Percentiles rank a stretch among this genome's conserved stretches.
These are phyloP conservation scores for Coemansia sp. DNA, from an alignment of 192 early-diverging fungal genomes.

Conservation along the genomic window DNA sequence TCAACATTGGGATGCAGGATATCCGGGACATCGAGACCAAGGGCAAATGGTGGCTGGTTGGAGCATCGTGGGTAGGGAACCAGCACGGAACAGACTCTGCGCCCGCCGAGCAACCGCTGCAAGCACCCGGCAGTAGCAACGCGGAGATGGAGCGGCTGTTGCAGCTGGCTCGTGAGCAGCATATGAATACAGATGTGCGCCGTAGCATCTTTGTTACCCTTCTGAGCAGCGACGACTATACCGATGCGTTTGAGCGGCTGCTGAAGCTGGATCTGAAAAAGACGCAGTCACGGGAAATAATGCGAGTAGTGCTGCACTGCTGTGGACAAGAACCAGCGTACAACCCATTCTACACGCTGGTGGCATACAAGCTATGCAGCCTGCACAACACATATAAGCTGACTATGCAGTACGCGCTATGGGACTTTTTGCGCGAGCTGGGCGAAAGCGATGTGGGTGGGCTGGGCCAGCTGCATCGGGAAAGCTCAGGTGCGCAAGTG, in stretches of 20 bases:
- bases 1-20: slow-evolving; percentile 82
- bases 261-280: slow-evolving; percentile 80
- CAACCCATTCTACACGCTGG: slow-evolving; percentile 93
- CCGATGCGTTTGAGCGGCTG: slow-evolving; percentile 88
- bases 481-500: slow-evolving; percentile 45
- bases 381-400: slow-evolving; percentile 77
- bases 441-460: slow-evolving; percentile 78
- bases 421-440: slow-evolving; percentile 89
- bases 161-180: slow-evolving; percentile 75
- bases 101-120: slow-evolving; percentile 1
- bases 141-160: slow-evolving; percentile 63
- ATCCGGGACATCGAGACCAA: slow-evolving; percentile 77
- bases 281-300: slow-evolving; percentile 94
- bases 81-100: slow-evolving; percentile 19
- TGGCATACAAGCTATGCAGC: slow-evolving; percentile 76
- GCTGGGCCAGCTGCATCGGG: slow-evolving; percentile 47
- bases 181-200: slow-evolving; percentile 97
- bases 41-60: slow-evolving; percentile 98
- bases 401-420: slow-evolving; percentile 92
- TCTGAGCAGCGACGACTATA: slow-evolving; percentile 91
- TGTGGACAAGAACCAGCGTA: slow-evolving; percentile 80
- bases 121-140: slow-evolving; percentile 9
- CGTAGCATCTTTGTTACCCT: slow-evolving; percentile 88
- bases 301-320: slow-evolving; percentile 89
- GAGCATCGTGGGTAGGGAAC: slow-evolving; percentile 84